Base-by-base conservation (phyloP, 73 alveolate species). In the Paramecium caudatum region DNA sequence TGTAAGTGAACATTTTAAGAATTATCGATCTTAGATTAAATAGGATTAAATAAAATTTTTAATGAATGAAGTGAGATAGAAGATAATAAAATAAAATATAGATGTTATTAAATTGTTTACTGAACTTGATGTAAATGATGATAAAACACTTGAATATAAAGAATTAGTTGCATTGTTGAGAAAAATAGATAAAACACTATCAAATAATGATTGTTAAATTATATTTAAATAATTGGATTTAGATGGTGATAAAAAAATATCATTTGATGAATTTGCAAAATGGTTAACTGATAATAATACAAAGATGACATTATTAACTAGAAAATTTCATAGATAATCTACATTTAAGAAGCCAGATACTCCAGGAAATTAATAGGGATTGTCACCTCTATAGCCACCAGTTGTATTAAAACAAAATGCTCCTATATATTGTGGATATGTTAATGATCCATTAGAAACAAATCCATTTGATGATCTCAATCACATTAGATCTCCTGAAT, bases 251-350 rank as follows among this genome's bases (percentile, higher is more conserved):
- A 61, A 86, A 27, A 62, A 61, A 23, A 86, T 86, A 6, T 62
- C 90, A 62, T 86, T 62, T 62, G 93, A 86, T 62, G 93, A 86
- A 62, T 86, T 86, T 86, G 84, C 93, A 21, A 63, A 86, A 34
- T 86, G 93, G 93, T 33, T 86, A 27, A 62, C 93, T 34, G 68
- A 86, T 62, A 63, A 86, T 39, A 78, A 86, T 65, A 78, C 63
- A 10, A 78, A 62, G 25, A 86, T 86, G 82, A 39, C 88, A 3
- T 13, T 74, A 37, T 41, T 74, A 45, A 27, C 88, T 41, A 37
- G 88, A 21, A 74, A 74, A 45, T 74, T 74, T 19, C 43, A 43
- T 33, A 36, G 49, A 12, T 16, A 30, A 33, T 65, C 47, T 3
- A 33, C 83, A 4, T n/a, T 33, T 15, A 65, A 65, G 34, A 30